Base-by-base conservation (phyloP, 2,329 filamentous ascomycete genomes). In the Fusarium sp. region DNA sequence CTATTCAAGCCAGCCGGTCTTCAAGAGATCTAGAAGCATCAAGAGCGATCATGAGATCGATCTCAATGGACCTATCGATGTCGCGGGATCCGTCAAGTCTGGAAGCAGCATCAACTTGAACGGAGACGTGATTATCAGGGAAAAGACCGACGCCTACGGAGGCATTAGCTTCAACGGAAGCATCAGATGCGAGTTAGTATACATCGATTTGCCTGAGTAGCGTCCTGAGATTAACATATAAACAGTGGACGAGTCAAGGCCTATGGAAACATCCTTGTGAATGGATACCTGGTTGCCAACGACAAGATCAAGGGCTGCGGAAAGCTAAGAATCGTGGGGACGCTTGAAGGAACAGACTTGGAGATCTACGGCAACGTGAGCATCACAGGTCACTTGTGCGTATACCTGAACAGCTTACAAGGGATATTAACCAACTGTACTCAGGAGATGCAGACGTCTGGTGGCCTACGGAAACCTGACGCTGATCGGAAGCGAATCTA, bases 281-380 rank as follows among this genome's bases (percentile, higher is more conserved):
- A 67, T 14, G 80, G 80, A 37, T 75, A 71, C 47, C 70, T 78
- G 25, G 65, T 71, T 29, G 76, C 76, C 53, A 74, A 41, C 39
- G 77, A 77, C 57, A 79, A 78, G 56, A 76, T 82, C 61, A 80
- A 79, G 45, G 76, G 79, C 23, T 80, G 76, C 58, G 80, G 80
- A 17, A 80, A 80, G 66, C 72, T 82, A 33, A 79, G 72, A 46
- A 65, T 82, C 21, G 71, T 72, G 10, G 80, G 80, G 6, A 76
- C 72, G 21, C 69, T 80, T 7, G 75, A 81, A 35, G 78, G 75
- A 10, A 69, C 73, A 4, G 76, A 78, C 25, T 67, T 82, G 15
- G 79, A 82, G 54, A 77, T 82, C 11, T 82, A 79, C 67, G 80
- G 80, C 8, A 78, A 78, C 45, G 68, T 81, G 37, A 77, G 70